phyloP scores from a whole-genome alignment of 106 monocot species.

The Ottelia alismoides region DNA sequence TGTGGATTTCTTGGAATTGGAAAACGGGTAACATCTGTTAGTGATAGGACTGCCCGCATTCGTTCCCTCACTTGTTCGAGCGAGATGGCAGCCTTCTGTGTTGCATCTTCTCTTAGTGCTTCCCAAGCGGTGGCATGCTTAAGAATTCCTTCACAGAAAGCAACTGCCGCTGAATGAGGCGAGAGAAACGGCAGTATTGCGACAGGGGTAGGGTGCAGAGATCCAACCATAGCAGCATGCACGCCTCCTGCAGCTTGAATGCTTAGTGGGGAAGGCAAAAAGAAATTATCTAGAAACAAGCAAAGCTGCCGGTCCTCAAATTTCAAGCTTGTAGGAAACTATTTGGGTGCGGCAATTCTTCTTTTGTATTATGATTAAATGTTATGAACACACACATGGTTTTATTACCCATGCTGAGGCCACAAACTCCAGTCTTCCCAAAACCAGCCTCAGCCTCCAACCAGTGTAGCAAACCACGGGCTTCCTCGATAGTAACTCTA shows the following conservation, averaged over 20 bases:
- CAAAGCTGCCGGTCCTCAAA: no score
- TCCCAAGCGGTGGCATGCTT: conserved; percentile 94
- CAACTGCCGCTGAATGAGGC: conserved; percentile 92
- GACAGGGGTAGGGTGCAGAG: conserved; percentile 82
- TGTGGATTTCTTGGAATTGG: conserved; percentile 82
- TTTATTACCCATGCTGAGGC: conserved; percentile 97
- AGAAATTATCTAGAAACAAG: no score
- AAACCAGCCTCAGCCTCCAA: conserved; percentile 81
- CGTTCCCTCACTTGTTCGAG: conserved; percentile 86
- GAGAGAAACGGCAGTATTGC: conserved; percentile 90
- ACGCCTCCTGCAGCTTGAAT: conserved; percentile 86
- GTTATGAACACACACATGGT: no score
- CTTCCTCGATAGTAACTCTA: conserved; percentile 90
- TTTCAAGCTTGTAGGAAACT: no score
- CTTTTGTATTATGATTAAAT: no score
- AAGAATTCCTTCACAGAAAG: conserved; percentile 94
- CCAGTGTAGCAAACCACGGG: conserved; percentile 87
- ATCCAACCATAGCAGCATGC: conserved; percentile 99
- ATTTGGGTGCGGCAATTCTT: no score
- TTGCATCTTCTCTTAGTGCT: conserved; percentile 76
- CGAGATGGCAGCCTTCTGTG: conserved; percentile 53
- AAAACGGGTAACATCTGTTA: conserved; percentile 93
- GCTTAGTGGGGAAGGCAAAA: no score
- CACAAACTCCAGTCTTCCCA: conserved; percentile 94
- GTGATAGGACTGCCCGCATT: conserved; percentile 63